Evolutionary conservation across 495 filamentous ascomycete species (phyloP).

Genomic region (Lentithecium fluviatile): DNA sequence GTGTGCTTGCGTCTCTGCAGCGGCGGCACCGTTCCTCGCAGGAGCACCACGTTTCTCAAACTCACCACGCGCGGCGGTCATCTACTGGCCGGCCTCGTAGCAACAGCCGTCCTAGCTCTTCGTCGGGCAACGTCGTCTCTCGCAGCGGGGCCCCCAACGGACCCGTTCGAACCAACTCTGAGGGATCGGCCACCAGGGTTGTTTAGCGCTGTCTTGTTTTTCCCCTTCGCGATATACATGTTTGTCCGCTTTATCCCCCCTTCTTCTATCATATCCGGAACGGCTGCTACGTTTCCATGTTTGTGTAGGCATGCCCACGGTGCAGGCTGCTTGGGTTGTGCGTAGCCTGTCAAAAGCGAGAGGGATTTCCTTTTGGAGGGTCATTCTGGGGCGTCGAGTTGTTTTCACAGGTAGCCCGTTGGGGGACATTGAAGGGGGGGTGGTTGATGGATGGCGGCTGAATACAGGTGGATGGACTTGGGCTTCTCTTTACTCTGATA

Average conservation of each 20-base stretch:
- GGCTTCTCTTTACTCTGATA: slow-evolving; percentile 16
- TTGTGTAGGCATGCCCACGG: background rate
- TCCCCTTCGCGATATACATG: slow-evolving; percentile 1
- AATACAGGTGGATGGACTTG: background rate
- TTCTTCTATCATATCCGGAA: background rate
- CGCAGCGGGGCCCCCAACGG: slow-evolving; percentile 23
- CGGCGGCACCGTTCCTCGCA: slow-evolving; percentile 34
- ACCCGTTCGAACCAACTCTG: slow-evolving; percentile 22
- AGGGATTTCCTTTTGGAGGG: background rate
- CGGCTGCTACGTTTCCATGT: background rate
- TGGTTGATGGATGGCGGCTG: background rate
- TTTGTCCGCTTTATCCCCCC: slow-evolving; percentile 3
- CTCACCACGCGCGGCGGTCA: slow-evolving; percentile 4
- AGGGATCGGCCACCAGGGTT: slow-evolving; percentile 9
- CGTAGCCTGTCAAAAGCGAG: slow-evolving; percentile 11
- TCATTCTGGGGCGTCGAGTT: slow-evolving; percentile 3
- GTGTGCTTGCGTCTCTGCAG: slow-evolving; percentile 33
- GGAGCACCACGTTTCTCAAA: slow-evolving; percentile 17
- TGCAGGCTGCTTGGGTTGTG: background rate
- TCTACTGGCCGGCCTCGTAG: slow-evolving; percentile 31
- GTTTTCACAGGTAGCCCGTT: background rate
- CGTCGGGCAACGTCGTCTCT: slow-evolving; percentile 25
- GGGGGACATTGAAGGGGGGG: background rate
- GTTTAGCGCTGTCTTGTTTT: background rate
- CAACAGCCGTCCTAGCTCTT: slow-evolving; percentile 35